phyloP scores from a whole-genome alignment of 495 filamentous ascomycete genomes.

The Endocarpon pusillum region DNA sequence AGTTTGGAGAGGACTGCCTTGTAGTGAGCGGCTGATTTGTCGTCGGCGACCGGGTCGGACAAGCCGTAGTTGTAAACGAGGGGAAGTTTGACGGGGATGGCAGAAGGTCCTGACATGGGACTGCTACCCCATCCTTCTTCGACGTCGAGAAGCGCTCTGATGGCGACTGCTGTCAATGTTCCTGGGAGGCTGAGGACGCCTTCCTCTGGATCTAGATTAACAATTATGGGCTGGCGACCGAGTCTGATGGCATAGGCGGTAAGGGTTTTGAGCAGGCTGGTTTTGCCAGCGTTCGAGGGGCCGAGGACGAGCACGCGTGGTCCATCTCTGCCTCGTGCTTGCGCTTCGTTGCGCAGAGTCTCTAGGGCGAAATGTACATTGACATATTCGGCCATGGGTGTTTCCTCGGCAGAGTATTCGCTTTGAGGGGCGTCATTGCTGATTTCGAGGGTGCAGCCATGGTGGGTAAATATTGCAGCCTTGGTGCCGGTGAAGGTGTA shows the following conservation, averaged over 20 bases:
- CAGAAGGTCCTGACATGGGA: conserved; percentile 76
- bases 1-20: conserved; percentile 58
- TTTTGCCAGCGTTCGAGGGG: conserved; percentile 68
- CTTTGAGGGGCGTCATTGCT: conserved; percentile 33
- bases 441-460: conserved; percentile 73
- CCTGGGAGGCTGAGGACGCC: conserved; percentile 76
- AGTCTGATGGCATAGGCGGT: conserved; percentile 63
- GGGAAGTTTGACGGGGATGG: conserved; percentile 77
- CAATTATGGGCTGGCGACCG: conserved; percentile 63
- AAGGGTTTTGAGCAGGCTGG: conserved; percentile 63
- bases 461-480: conserved; percentile 77
- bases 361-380: conserved; percentile 83
- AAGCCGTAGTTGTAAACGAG: conserved; percentile 83
- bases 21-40: conserved; percentile 50
- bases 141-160: conserved; percentile 72
- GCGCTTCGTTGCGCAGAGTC: conserved; percentile 36
- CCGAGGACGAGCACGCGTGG: conserved; percentile 78
- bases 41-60: conserved; percentile 51
- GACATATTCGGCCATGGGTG: conserved; percentile 61
- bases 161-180: conserved; percentile 65
- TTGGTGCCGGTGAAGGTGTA: conserved; percentile 78
- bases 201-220: conserved; percentile 75
- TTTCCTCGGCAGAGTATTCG: conserved; percentile 70
- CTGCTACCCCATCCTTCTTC: conserved; percentile 83
- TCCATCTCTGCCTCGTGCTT: conserved; percentile 34